Percentiles rank a stretch among this genome's conserved stretches.
Evolutionary conservation across 768 basidiomycete genomes (phyloP).

Genomic region (Mycena latifolia): DNA sequence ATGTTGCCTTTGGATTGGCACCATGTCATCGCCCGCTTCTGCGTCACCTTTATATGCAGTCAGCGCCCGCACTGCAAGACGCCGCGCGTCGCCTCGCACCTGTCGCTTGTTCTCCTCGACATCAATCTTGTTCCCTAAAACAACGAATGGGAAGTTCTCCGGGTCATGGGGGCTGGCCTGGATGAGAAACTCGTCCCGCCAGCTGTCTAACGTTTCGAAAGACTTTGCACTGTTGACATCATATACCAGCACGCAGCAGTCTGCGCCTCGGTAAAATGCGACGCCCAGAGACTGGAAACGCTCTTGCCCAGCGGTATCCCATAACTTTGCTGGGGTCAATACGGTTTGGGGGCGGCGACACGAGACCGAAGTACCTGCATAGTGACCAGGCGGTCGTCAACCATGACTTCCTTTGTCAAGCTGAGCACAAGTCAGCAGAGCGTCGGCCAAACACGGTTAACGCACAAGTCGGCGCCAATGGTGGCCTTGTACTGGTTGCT

Average conservation of each 20-base stretch:
- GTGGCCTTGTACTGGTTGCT: slow-evolving; percentile 99
- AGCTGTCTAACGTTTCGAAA: slow-evolving; percentile 98
- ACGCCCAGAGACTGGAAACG: slow-evolving; percentile 99
- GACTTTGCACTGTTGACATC: slow-evolving; percentile 99
- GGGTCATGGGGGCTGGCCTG: slow-evolving; percentile 99
- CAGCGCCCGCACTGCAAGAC: slow-evolving; percentile 17
- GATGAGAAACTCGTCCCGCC: slow-evolving; percentile 99
- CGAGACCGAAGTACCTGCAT: slow-evolving; percentile 83
- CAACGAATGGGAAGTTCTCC: slow-evolving; percentile 99
- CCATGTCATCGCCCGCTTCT: slow-evolving; percentile 99
- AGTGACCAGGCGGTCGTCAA: slow-evolving; percentile 97
- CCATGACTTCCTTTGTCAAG: slow-evolving; percentile 98
- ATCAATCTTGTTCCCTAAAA: slow-evolving; percentile 99
- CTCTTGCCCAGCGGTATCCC: slow-evolving; percentile 99
- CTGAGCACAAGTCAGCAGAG: slow-evolving; percentile 55
- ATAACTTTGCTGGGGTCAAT: slow-evolving; percentile 68
- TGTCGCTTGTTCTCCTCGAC: slow-evolving; percentile 99
- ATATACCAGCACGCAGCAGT: slow-evolving; percentile 99
- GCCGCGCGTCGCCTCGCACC: slow-evolving; percentile 57
- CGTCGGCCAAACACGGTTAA: slow-evolving; percentile 38
- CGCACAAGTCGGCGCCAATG: slow-evolving; percentile 96
- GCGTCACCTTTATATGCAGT: slow-evolving; percentile 78
- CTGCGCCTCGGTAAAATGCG: slow-evolving; percentile 98
- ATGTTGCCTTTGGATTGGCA: slow-evolving; percentile 99
- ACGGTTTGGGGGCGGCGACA: slow-evolving; percentile 7